Evolutionary conservation across 768 basidiomycete genomes (phyloP), one percentile per base, ranked within the genome.

Genomic region (Coprinopsis strossmayeri): DNA sequence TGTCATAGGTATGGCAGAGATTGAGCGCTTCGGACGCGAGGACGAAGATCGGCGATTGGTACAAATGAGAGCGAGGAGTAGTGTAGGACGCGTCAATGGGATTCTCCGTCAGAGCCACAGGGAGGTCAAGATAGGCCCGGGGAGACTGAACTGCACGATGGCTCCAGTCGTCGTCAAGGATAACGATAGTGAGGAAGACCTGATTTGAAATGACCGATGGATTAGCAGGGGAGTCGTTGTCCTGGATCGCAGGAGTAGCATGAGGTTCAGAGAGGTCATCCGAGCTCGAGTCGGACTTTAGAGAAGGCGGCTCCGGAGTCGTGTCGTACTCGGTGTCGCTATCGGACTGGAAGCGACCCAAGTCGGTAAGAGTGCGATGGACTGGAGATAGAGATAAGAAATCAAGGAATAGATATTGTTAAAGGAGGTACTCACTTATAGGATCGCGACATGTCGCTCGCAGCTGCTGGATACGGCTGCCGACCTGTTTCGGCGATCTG

Each of bases 401-500:
- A n/a, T n/a, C n/a, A n/a, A n/a, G n/a, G n/a, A n/a, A n/a, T n/a
- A n/a, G n/a, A n/a, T n/a, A n/a, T n/a, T n/a, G n/a, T n/a, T n/a
- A n/a, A n/a, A n/a, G n/a, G n/a, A n/a, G n/a, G n/a, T n/a, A 72
- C 81, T 64, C 57, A 86, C 84, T 65, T 58, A 76, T 69, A 57
- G 78, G 79, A 34, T 82, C 83, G 46, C 77, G 75, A 50, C 77
- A 73, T 3, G 82, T 82, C 57, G 85, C 82, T 50, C 82, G 69
- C 45, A 87, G 74, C 58, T 87, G 84, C 59, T 87, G 85, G 37
- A 87, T 69, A 43, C 85, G 81, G 59, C 81, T 84, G 48, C 85
- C 84, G 39, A 87, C 84, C 63, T 87, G 85, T 61, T 87, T 87
- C 12, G 84, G 72, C 3, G 82, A 79, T 52, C 85, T 71, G 46